phyloP scores from a whole-genome alignment of 768 basidiomycete genomes.

The Termitomyces sp. region DNA sequence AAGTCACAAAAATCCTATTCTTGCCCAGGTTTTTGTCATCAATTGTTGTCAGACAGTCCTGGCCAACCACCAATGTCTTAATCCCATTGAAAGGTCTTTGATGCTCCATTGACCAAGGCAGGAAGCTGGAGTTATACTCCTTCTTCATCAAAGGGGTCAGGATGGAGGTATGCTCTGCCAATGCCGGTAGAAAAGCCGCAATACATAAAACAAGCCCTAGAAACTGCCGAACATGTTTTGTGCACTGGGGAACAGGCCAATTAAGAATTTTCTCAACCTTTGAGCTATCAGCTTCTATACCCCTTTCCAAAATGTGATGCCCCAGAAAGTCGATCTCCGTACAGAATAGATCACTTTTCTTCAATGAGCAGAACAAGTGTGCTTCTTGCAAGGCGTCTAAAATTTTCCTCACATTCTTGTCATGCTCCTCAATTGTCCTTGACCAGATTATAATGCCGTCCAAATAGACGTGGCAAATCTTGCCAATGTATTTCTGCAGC shows the following conservation, averaged over 20 bases:
- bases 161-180: constrained; percentile 8
- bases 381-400: not conserved
- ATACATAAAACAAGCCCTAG: constrained; percentile 25
- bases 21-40: too few relatives aligned
- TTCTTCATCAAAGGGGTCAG: constrained; percentile 28
- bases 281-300: too few relatives aligned
- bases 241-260: too few relatives aligned
- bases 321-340: too few relatives aligned
- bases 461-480: not conserved
- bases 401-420: not conserved
- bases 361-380: not conserved
- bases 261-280: too few relatives aligned
- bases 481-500: not conserved
- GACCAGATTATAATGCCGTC: not conserved
- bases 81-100: too few relatives aligned
- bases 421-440: not conserved
- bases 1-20: too few relatives aligned
- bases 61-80: too few relatives aligned
- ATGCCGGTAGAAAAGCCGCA: not conserved
- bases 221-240: not conserved
- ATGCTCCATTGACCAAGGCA: not conserved
- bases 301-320: too few relatives aligned
- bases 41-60: too few relatives aligned
- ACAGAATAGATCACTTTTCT: not conserved
- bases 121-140: too few relatives aligned